Evolutionary conservation across 2,329 filamentous ascomycete species (phyloP).

Genomic region (Colletotrichum plurivorum): DNA sequence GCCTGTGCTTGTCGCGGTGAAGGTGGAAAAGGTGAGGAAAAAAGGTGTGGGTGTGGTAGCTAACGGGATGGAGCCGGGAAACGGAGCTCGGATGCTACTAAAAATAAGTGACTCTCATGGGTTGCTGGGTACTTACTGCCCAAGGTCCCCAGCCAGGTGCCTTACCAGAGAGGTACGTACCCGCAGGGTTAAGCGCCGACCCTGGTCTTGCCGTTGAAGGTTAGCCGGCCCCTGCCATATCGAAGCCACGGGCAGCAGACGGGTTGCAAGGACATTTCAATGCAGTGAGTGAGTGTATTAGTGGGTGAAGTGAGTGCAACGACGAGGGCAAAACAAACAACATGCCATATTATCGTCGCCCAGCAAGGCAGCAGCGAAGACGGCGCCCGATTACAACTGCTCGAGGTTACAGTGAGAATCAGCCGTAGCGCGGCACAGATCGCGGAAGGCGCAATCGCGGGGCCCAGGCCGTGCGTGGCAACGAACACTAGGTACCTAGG

Average conservation of each 20-base stretch:
- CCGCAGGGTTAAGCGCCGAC: conserved; percentile 36
- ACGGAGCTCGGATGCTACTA: conserved; percentile 23
- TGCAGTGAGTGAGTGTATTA: too few species aligned
- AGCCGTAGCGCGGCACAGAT: background rate
- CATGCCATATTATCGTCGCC: too few species aligned
- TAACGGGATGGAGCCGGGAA: conserved; percentile 24
- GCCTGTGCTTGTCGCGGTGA: too few species aligned
- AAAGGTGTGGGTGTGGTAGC: conserved; percentile 16
- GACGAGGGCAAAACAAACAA: too few species aligned
- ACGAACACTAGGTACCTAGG: background rate
- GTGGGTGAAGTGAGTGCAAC: too few species aligned
- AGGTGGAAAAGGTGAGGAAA: too few species aligned
- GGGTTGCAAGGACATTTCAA: too few species aligned
- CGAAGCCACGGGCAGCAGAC: too few species aligned
- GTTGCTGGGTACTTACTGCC: background rate
- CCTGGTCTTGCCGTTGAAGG: conserved; percentile 24
- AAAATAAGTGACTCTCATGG: conserved; percentile 22
- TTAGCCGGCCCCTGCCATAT: conserved; percentile 21
- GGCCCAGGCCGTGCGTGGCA: background rate
- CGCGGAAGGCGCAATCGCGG: background rate
- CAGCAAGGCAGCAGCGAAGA: too few species aligned
- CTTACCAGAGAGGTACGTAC: background rate
- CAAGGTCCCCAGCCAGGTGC: background rate
- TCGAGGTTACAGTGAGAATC: background rate
- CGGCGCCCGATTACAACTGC: too few species aligned